These are phyloP conservation scores for Triangularia verruculosa DNA, from an alignment of 2,329 filamentous ascomycete species.

Conservation along the genomic window DNA sequence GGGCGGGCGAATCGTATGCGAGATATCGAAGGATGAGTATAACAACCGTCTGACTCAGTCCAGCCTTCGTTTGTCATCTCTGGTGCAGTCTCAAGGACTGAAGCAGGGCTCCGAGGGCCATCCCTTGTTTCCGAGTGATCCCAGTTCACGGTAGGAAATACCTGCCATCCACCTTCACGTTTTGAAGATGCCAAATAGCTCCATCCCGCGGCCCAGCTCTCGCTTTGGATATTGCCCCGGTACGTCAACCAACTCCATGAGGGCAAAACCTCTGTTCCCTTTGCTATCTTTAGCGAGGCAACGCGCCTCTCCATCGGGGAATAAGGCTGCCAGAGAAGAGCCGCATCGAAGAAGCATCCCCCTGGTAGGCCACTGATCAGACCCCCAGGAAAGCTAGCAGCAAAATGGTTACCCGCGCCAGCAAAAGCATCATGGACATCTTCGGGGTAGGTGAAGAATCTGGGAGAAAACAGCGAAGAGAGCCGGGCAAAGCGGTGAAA, in stretches of 20 bases:
- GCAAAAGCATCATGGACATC: conserved; percentile 19
- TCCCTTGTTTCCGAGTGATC: not conserved
- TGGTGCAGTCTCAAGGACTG: not conserved
- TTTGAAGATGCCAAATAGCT: not conserved
- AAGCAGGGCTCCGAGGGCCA: not conserved
- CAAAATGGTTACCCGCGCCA: conserved; percentile 9
- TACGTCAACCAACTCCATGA: conserved; percentile 19
- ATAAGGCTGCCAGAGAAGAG: conserved; percentile 20
- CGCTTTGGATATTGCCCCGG: conserved; percentile 15
- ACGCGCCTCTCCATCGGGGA: conserved; percentile 8
- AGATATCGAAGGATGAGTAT: not conserved
- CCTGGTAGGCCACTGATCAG: conserved; percentile 16
- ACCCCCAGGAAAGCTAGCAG: conserved; percentile 6
- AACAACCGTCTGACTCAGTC: not conserved
- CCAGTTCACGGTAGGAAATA: not conserved
- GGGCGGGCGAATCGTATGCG: conserved; percentile 12
- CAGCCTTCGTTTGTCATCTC: not conserved
- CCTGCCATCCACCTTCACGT: not conserved
- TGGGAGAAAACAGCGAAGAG: conserved; percentile 3
- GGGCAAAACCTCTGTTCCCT: conserved; percentile 11
- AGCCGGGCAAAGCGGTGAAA: conserved; percentile 19
- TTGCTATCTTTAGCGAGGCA: not conserved
- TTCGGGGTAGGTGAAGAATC: conserved; percentile 14
- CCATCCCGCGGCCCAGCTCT: conserved; percentile 7
- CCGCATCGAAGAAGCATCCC: conserved; percentile 14